Base-by-base conservation (phyloP, 163 green algal species). In the Smithsoniella earleae region DNA sequence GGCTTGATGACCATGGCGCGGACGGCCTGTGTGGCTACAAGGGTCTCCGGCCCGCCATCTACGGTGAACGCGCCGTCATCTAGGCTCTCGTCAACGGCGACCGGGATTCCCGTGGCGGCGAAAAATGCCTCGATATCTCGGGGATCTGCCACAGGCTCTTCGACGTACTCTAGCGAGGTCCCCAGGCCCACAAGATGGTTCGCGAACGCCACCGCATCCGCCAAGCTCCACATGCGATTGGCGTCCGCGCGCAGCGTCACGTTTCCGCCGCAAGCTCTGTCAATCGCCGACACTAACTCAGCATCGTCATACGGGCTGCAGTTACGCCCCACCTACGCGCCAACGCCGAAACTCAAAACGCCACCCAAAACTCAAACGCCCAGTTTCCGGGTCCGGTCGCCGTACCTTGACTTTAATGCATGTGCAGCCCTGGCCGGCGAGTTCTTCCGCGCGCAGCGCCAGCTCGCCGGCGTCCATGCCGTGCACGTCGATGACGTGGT, bases 361-460 rank as follows among this genome's bases (percentile, higher is more conserved):
- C 10, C 40, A 49, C 40, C 10, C 10, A 49, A 10, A 13, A 49
- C 10, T 10, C 13, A 10, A 13, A 13, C 40, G 40, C n/a, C 13
- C 40, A 13, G 40, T 49, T 49, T 49, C 40, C 10, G 40, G 40
- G 10, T 49, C 40, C 40, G 40, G 40, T 10, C 13, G 10, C 40
- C 40, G 10, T 49, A 95, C 89, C 78, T 97, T 97, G 55, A 96
- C 49, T 77, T 97, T 97, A 30, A 97, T 78, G 6, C 77, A 78
- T 1, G 36, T 74, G 74, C 79, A 89, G 10, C 89, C 89, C 31
- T 80, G 73, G n/a, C 30, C 43, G 0, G 82, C 80, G 38, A 96
- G 77, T 25, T 49, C 22, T 3, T 46, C 22, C 1, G 81, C 85
- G 1, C 46, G 52, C 0, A 52, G 52, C 18, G 76, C 77, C 2